Evolutionary conservation across 768 basidiomycete genomes (phyloP), one percentile per base, ranked within the genome.

Genomic region (Leccinum boreale): DNA sequence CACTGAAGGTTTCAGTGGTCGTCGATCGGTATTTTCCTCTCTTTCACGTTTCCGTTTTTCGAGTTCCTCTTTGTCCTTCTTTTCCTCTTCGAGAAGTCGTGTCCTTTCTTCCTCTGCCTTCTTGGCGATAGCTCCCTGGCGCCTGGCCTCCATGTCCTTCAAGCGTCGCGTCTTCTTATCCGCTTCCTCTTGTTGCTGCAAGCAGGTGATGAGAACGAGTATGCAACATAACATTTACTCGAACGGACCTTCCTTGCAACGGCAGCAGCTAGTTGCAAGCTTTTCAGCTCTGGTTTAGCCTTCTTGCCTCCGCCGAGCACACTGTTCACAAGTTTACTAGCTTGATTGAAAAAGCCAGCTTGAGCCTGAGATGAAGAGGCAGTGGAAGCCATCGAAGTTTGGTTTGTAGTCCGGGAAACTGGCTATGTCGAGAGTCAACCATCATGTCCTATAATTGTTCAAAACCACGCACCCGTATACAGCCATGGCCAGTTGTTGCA

Each of bases 171-270:
- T 82, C 72, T 90, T 92, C 74, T 88, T 92, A 62, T 92, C 92
- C 33, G 82, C 80, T 67, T 92, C 90, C 62, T 90, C 91, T 78
- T 95, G 90, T 79, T 95, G 92, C 95, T 97, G 66, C 42, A 35
- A 24, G 26, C 12, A 53, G 48, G 61, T 52, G 50, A 58, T 63
- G 39, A 62, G 55, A 24, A 42, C 21, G 31, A 11, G 31, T 17
- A 24, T 55, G 23, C 59, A 33, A 33, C 48, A 24, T 1, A 21
- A 36, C 28, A 55, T 4, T 50, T 1, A 44, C 63, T 56, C 52
- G 9, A 53, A 39, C 77, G n/a, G 17, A 94, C 94, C 87, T 89
- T 96, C 78, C 92, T 95, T 3, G 92, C 92, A 3, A 85, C 90
- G 17, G 82, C 82, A 0, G 91, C 89, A 15, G 94, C 92, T 59